A percentile compares a stretch with the other conserved stretches of the same genome.
phyloP scores from a whole-genome alignment of 129 eudicot species.

The Gnaphalium uliginosum region DNA sequence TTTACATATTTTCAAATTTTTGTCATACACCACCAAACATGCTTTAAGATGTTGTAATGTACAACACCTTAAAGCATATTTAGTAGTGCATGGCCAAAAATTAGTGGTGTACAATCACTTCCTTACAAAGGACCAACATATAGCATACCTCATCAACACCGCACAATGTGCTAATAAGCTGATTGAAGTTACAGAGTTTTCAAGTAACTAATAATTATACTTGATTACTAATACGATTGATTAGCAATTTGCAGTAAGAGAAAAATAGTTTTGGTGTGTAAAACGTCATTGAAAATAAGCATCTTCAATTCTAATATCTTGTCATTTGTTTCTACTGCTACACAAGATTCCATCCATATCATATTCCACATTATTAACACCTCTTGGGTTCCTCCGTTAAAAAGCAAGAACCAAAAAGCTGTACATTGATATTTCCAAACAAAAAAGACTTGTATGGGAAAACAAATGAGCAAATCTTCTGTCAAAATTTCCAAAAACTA shows the following conservation, averaged over 20 bases:
- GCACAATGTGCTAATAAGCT: background rate
- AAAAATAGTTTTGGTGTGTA: background rate
- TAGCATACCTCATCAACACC: background rate
- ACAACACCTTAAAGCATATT: too few relatives aligned
- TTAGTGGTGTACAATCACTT: too few relatives aligned
- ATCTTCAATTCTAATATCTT: conserved; percentile 44
- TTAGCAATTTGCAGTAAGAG: background rate
- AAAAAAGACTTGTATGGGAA: conserved; percentile 37
- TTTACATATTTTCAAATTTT: too few relatives aligned
- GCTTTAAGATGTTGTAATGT: too few relatives aligned
- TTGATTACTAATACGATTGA: background rate
- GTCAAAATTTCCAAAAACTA: conserved; percentile 34
- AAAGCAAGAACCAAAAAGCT: conserved; percentile 35
- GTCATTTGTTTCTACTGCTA: conserved; percentile 31
- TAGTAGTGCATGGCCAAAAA: too few relatives aligned
- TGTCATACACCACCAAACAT: too few relatives aligned
- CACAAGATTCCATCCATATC: conserved; percentile 9
- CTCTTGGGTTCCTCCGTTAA: conserved; percentile 49
- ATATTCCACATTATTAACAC: conserved; percentile 26
- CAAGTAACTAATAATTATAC: background rate
- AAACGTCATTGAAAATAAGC: conserved; percentile 12
- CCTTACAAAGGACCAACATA: background rate
- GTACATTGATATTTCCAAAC: conserved; percentile 29
- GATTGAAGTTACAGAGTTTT: background rate
- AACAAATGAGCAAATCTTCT: conserved; percentile 45